Base-by-base conservation (phyloP, 768 basidiomycete genomes). In the Lentinula guzmanii region DNA sequence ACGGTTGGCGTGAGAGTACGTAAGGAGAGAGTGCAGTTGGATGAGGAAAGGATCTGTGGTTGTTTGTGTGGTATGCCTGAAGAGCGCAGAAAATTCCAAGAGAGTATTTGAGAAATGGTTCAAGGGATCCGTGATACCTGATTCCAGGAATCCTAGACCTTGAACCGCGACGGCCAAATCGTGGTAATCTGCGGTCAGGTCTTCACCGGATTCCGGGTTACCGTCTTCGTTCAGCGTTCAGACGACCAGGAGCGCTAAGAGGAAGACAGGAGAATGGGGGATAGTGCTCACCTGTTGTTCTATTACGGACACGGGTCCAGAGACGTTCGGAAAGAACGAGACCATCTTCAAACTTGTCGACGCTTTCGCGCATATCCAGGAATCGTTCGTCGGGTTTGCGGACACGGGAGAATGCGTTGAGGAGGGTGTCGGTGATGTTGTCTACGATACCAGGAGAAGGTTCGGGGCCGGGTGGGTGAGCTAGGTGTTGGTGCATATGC, bases 321-420 rank as follows among this genome's bases (percentile, higher is more conserved):
- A 95, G 76, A 16, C 94, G 82, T 65, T 98, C 97, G 15, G 91
- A 86, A 8, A 85, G 74, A 3, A 79, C 76, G 42, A 98, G 76
- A n/a, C 94, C 93, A 60, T 98, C 97, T 71, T 99, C 97, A 65
- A 96, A 98, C 74, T 95, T 91, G 75, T 98, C 95, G 24, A 98
- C 89, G 52, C 81, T 80, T 71, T 96, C 93, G 34, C 92, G 84
- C 90, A 99, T 96, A 50, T 85, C 78, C 24, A 98, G 78, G 72
- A 99, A 99, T 37, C 97, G 86, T 66, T 95, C 94, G 69, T 99
- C 97, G 0, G 97, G 96, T 73, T 99, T 99, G 64, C 94, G 89
- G 18, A 98, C 93, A 51, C 90, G 89, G 28, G 94, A 84, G 71
- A 99, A 99, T 1, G 96, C 95, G 70, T 98, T 98, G 58, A 99